Base-by-base conservation (phyloP, 2,329 filamentous ascomycete genomes). In the Trichoderma koningii region DNA sequence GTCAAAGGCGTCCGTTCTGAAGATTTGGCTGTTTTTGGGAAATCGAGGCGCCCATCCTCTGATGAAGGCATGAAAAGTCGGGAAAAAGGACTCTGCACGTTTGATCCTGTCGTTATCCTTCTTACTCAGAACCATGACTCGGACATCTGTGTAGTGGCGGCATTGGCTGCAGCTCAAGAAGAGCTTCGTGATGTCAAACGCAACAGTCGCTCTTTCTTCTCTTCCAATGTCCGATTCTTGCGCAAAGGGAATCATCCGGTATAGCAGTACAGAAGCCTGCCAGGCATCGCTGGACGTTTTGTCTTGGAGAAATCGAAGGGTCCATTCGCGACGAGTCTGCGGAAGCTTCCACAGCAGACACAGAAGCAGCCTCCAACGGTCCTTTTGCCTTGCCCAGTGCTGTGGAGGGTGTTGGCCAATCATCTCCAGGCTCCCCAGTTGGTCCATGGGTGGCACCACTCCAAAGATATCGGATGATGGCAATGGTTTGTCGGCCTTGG, bases 1-100 rank as follows among this genome's bases (percentile, higher is more conserved):
- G 23, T 73, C 71, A 23, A 66, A 64, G 14, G 52, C 45, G 9
- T 74, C 72, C 5, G 67, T 53, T 19, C 69, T 70, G 64, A 71
- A 75, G 15, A 79, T 77, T 38, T 76, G 73, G 34, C 71, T 74
- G 10, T 74, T 72, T 17, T 74, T 68, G 0, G 76, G 76, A 45
- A 77, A 78, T 0, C 65, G 21, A 3, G 73, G 64, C 9, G 68
- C 69, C 38, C 73, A 68, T 7, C 65, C 56, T 1, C 55, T 66
- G 7, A 79, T 55, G 21, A 78, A 76, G 1, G 53, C 64, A 30
- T 71, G 72, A 44, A 76, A 73, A 17, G 65, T 23, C 3, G 62
- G 55, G 59, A 72, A 73, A 5, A 66, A 70, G 17, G 14, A 21
- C 6, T 69, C 60, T 28, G 60, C 42, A 38, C 41, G 50, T 30